Evolutionary conservation across 2,329 filamentous ascomycete genomes (phyloP), one percentile per base, ranked within the genome.

Genomic region (Calonectria naviculata): DNA sequence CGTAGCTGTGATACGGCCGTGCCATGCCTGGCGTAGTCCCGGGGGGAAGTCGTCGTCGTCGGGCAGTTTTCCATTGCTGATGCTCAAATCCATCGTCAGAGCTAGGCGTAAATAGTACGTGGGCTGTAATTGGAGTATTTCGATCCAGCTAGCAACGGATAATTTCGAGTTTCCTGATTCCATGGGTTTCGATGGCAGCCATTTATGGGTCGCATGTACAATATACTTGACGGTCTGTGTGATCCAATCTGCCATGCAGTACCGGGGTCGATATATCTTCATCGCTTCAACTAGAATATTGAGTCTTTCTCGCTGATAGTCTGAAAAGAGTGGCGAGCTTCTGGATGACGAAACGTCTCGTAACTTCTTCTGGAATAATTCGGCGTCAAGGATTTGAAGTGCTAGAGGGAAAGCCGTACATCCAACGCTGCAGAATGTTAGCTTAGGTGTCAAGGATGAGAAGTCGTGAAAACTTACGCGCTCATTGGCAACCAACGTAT

Each of bases 161-260:
- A 66, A 4, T 19, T n/a, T 3, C 47, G 49, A 1, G 58, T 26
- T 4, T 58, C 72, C 2, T 21, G 13, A 2, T 15, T 38, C 5
- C 21, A 54, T 0, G 41, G 36, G 10, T 21, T 28, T 10, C 31
- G 28, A 1, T 61, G 71, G 10, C 1, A 71, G 63, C 8, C 71
- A 66, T 6, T 76, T 74, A 19, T 69, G 67, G 0, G 76, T 77
- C 0, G 77, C 69, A 0, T 73, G 68, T 6, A 76, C 76, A 0
- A 78, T 77, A 6, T 78, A 74, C 0, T 73, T 70, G 5, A 78
- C 70, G 0, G 76, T 75, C 0, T 71, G 70, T 47, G 74, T 73
- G 3, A 78, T 74, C 76, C 76, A 78, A 9, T 78, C 76, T 0
- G 74, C 74, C 15, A 77, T 78, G 26, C 76, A 78, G 24, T 78